Evolutionary conservation across 352 stramenopile genomes (phyloP), one percentile per base, ranked within the genome.

Genomic region (Phytophthora pinifolia): DNA sequence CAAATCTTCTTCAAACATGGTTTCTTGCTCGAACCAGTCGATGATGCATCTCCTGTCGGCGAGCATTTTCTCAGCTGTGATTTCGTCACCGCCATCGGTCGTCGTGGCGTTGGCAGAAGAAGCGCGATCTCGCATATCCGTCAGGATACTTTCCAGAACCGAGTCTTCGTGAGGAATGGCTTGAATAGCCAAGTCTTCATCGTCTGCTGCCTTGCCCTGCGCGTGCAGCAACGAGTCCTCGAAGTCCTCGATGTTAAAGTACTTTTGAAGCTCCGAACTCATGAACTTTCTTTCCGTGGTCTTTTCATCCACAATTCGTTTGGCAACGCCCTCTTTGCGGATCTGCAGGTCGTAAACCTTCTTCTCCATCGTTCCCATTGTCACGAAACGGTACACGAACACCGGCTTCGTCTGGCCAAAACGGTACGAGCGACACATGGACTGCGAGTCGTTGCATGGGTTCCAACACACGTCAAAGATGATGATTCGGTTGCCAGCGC

Each of bases 401-500:
- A 98, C 91, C 8, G 81, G 75, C 53, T 97, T 97, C 0, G 70
- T 85, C 56, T 98, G 92, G 1, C 92, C 91, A 63, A 97, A 97
- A 8, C 91, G 88, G 46, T 97, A 97, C 12, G 79, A 96, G 17
- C 91, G 84, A 61, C 89, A 97, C 89, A 97, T 98, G 4, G 88
- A 95, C 69, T 98, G 83, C 0, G 88, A 86, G 43, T 97, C 89
- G 18, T 95, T 91, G 63, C 86, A 96, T 17, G 89, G 89, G 38
- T 97, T 97, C 89, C 89, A 97, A 43, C 88, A 96, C 2, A 95
- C 86, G 44, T 97, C 89, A 42, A 96, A 97, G 18, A 97, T 94
- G 22, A 97, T 80, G 37, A 97, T 89, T 34, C 89, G 83, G 46
- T 96, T 96, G 30, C 86, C 89, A 3, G 80, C 86, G 30, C 83